These are phyloP conservation scores for Iris pallida DNA, from an alignment of 116 monocot genomes.

Conservation along the genomic window DNA sequence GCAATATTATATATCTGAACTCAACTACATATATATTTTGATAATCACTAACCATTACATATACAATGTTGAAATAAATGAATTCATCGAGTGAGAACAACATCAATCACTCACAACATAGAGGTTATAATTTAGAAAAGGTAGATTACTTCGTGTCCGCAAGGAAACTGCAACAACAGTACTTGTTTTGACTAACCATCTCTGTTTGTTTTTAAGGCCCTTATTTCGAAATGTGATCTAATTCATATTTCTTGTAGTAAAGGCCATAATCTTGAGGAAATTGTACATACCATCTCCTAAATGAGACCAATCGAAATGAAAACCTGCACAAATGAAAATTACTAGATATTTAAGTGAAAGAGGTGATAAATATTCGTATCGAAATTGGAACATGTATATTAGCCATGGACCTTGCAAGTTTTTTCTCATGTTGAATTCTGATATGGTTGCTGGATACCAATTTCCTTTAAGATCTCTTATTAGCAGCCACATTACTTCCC, in stretches of 20 bases:
- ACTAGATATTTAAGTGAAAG: no score
- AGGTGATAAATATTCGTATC: no score
- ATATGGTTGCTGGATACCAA: constrained; percentile 31
- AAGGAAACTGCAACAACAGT: no score
- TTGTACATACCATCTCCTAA: constrained; percentile 54
- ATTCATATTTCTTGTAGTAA: constrained; percentile 35
- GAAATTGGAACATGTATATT: neutral
- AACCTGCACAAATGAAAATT: constrained; percentile 34
- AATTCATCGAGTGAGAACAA: no score
- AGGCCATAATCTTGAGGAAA: constrained; percentile 33
- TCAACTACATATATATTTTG: no score
- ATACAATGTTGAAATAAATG: no score
- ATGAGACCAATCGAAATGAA: constrained; percentile 51
- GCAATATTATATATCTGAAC: no score
- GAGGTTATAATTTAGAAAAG: no score
- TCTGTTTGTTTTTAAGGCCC: constrained; percentile 16
- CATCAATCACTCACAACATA: no score
- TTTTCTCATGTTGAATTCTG: constrained; percentile 41
- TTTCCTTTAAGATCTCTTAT: constrained; percentile 32
- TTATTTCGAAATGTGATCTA: constrained; percentile 11
- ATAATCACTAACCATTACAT: no score
- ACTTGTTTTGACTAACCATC: no score
- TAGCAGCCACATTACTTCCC: constrained; percentile 54
- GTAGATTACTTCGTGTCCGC: no score
- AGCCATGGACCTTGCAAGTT: constrained; percentile 39